Conservation (phyloP, 176 grass and related monocot genomes). For the Tuctoria greenei region DNA sequence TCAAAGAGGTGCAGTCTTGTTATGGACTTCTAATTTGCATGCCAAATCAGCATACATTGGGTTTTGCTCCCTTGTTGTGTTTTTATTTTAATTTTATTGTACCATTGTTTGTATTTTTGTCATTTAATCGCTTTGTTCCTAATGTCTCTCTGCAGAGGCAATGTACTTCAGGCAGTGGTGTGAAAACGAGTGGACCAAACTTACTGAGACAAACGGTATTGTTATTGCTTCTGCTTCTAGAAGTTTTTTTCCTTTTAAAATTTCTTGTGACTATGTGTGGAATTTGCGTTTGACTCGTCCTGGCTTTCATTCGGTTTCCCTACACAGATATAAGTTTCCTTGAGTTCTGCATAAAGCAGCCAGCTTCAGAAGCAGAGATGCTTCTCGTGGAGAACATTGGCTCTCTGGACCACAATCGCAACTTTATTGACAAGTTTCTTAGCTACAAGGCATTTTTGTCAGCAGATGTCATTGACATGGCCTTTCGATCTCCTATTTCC, state of each 20-base stretch:
- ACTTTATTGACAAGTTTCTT: constrained; percentile 84
- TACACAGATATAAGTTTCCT: constrained; percentile 74
- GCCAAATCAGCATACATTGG: background rate
- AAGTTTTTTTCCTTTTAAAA: background rate
- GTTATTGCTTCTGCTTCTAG: background rate
- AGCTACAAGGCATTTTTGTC: constrained; percentile 79
- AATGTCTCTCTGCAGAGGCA: constrained; percentile 56
- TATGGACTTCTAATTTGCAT: background rate
- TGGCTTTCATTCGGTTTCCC: constrained; percentile 18
- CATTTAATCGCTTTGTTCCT: constrained; percentile 19
- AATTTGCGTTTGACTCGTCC: background rate
- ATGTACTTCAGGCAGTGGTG: constrained; percentile 83
- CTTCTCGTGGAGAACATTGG: constrained; percentile 74
- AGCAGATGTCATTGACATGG: constrained; percentile 67
- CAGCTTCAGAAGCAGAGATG: constrained; percentile 57
- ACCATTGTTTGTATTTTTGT: background rate
- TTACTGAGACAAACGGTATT: constrained; percentile 75
- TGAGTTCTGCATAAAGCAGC: constrained; percentile 82
- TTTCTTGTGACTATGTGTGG: background rate
- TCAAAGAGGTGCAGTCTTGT: constrained; percentile 15
- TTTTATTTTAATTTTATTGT: background rate
- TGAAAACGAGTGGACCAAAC: constrained; percentile 66
- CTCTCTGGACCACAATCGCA: constrained; percentile 51
- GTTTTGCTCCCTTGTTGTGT: constrained; percentile 13
- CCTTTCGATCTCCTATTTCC: constrained; percentile 45